Evolutionary conservation across 2,329 filamentous ascomycete species (phyloP).

Genomic region (Pseudocercospora cruenta): DNA sequence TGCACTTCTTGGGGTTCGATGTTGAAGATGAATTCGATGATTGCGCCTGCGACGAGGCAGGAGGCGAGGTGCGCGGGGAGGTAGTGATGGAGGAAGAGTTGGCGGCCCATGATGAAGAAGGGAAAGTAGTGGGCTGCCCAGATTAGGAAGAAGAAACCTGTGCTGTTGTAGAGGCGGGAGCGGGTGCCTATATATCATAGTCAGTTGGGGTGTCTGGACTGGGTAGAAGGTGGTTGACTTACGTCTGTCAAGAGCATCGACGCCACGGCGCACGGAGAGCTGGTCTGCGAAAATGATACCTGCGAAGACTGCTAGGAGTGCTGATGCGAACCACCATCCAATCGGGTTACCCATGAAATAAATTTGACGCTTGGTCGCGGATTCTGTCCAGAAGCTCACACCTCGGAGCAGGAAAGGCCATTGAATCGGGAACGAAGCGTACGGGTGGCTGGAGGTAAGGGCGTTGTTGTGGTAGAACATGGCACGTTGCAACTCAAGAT

Average conservation of each 20-base stretch:
- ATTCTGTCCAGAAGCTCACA: constrained; percentile 99
- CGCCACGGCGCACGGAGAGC: constrained; percentile 84
- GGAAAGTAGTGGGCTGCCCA: constrained; percentile 98
- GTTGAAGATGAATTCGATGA: constrained; percentile 96
- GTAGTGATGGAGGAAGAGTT: constrained; percentile 98
- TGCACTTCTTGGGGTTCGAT: constrained; percentile 71
- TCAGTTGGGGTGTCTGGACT: constrained; percentile 5
- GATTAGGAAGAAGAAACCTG: constrained; percentile 97
- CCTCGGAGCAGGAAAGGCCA: constrained; percentile 97
- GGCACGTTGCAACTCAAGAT: constrained; percentile 91
- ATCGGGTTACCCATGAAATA: constrained; percentile 98
- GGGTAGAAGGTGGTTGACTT: constrained; percentile 52
- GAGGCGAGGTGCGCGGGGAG: constrained; percentile 92
- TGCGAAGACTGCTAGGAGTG: constrained; percentile 87
- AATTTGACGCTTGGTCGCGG: constrained; percentile 92
- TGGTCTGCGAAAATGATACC: constrained; percentile 93
- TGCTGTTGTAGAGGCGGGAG: constrained; percentile 94
- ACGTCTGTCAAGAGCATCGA: constrained; percentile 93
- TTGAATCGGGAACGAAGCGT: constrained; percentile 90
- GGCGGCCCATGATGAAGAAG: constrained; percentile 97
- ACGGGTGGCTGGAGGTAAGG: constrained; percentile 94
- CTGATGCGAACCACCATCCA: constrained; percentile 96
- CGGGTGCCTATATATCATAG: constrained; percentile 68
- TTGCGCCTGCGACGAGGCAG: constrained; percentile 82
- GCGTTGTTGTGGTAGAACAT: constrained; percentile 99